Conservation (phyloP, 2,329 filamentous ascomycete species). For the Shiraia sp. region DNA sequence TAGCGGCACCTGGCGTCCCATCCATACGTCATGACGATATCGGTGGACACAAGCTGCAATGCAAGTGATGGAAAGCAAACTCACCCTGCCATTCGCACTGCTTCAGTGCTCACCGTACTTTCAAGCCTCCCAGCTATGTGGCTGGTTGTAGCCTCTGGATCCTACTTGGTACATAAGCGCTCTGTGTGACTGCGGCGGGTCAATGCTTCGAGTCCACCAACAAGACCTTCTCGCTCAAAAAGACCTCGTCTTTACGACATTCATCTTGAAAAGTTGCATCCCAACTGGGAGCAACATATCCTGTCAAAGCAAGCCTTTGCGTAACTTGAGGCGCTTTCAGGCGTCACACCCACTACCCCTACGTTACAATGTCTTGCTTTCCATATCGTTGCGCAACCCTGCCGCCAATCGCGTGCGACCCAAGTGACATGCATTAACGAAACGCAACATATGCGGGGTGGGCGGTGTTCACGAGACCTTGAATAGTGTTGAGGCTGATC, state of each 20-base stretch:
- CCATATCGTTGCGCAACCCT: constrained; percentile 12
- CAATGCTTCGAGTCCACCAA: background rate
- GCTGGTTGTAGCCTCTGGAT: constrained; percentile 4
- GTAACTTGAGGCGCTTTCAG: constrained; percentile 18
- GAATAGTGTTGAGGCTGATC: too few species aligned
- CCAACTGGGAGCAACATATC: constrained; percentile 12
- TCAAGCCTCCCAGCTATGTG: constrained; percentile 4
- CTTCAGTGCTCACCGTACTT: constrained; percentile 23
- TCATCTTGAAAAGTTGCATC: background rate
- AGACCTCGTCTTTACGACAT: too few species aligned
- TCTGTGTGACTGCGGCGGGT: background rate
- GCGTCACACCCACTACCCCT: constrained; percentile 5
- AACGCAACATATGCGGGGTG: constrained; percentile 21
- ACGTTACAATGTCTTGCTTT: constrained; percentile 1
- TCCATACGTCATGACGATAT: constrained; percentile 18
- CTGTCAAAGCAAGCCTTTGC: constrained; percentile 12
- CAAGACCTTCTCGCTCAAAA: too few species aligned
- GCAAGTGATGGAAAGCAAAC: constrained; percentile 12
- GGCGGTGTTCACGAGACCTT: constrained; percentile 9
- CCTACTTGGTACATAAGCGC: constrained; percentile 2
- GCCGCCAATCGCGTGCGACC: constrained; percentile 14
- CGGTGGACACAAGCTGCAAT: constrained; percentile 12
- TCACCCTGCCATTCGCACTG: constrained; percentile 18
- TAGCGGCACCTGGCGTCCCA: constrained; percentile 7
- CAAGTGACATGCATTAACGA: constrained; percentile 22